Evolutionary conservation across 139 green algal genomes (phyloP).

Genomic region (Zygnema cylindricum): DNA sequence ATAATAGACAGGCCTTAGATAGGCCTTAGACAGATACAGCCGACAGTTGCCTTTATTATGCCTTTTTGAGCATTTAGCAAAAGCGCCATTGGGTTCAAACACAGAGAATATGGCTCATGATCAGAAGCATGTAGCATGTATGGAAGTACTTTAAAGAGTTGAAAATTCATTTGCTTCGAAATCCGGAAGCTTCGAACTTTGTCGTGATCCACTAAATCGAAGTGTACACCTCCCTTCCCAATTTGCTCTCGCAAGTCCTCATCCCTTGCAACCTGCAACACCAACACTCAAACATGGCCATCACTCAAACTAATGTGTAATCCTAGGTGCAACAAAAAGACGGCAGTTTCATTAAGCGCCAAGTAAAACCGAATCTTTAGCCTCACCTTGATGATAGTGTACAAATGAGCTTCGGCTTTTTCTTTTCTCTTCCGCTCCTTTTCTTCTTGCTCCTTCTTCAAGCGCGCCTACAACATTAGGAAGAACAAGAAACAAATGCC

Average conservation of each 20-base stretch:
- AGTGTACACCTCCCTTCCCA: slow-evolving; percentile 69
- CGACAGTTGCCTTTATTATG: no score
- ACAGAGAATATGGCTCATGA: no score
- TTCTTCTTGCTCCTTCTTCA: slow-evolving; percentile 78
- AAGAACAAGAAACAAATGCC: no score
- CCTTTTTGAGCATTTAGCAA: no score
- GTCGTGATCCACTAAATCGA: slow-evolving; percentile 92
- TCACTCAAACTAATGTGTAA: no score
- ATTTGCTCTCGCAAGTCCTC: slow-evolving; percentile 72
- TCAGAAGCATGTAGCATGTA: no score
- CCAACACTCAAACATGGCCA: no score
- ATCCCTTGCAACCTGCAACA: slow-evolving; percentile 69
- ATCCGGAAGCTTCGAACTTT: slow-evolving; percentile 76
- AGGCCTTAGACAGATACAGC: no score
- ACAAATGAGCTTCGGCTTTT: slow-evolving; percentile 91
- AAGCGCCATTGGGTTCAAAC: no score
- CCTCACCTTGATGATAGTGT: slow-evolving; percentile 77
- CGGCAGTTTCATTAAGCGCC: no score
- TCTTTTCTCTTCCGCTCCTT: slow-evolving; percentile 76
- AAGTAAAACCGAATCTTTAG: no score
- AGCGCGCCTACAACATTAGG: slow-evolving; percentile 64
- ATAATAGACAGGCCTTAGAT: slow-evolving; percentile 15
- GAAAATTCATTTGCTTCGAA: slow-evolving; percentile 80
- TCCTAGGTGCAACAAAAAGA: no score
- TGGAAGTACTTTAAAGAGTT: slow-evolving; percentile 73